Base-by-base conservation (phyloP, 108 stramenopile species). In the Discostella stelligeroides region DNA sequence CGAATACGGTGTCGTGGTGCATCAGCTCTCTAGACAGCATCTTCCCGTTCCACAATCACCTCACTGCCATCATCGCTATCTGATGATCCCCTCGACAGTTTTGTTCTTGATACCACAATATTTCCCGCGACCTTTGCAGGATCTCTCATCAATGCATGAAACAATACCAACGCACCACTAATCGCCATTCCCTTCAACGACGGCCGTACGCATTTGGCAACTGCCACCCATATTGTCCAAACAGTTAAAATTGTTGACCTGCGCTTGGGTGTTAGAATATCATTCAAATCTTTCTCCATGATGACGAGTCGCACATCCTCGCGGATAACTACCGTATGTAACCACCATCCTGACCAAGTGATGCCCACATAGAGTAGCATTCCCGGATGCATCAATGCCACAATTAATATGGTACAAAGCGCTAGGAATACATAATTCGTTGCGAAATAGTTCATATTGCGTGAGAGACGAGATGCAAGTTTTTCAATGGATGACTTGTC, bases 111-210 rank as follows among this genome's bases (percentile, higher is more conserved):
- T 7, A 45, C 18, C 5, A 59, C 57, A n/a, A 49, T 54, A 73
- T 69, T 68, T 13, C 70, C 76, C 29, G 85, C 87, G 34, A 95
- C 70, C 58, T 92, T 88, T 30, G 85, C 81, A 11, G 94, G 91
- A 80, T 95, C 91, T 74, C 94, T 76, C 72, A 92, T 71, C 12
- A 87, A 57, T 4, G 94, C 91, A 81, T 95, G 94, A 45, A 74
- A 43, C 34, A 89, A 14, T 1, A 92, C 82, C 14, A 92, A 40
- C 0, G 84, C 20, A 4, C 86, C 85, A 54, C 88, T 86, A 30
- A 95, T 84, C 27, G 60, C 54, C 15, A 85, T 46, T n/a, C 86
- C 83, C 10, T 62, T 69, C 10, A 92, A 59, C 1, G 80, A 71
- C 27, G 94, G 94, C 39, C 51, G 40, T 18, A 95, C 62, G 64